Percentiles rank a stretch among this genome's conserved stretches.
These are phyloP conservation scores for Pichia sp. DNA, from an alignment of 1,139 yeast genomes.

Conservation along the genomic window DNA sequence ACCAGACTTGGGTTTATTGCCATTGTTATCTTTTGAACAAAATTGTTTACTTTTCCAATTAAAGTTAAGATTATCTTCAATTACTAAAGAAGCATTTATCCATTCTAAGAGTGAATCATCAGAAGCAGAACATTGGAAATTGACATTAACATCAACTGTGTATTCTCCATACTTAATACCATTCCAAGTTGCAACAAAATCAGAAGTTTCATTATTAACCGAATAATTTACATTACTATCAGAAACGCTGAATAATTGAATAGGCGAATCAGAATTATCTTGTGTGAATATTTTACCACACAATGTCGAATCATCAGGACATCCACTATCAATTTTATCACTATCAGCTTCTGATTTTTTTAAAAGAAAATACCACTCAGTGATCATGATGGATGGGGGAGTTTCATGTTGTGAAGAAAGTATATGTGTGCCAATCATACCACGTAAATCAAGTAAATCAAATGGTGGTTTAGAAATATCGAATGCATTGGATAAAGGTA, in stretches of 20 bases:
- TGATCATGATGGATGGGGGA: constrained; percentile 67
- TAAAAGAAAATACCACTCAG: constrained; percentile 64
- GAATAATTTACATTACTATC: constrained; percentile 33
- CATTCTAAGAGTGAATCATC: constrained; percentile 35
- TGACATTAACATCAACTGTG: constrained; percentile 43
- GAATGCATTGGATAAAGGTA: not conserved
- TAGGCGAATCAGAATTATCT: constrained; percentile 36
- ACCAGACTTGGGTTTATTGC: constrained; percentile 22
- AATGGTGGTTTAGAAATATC: constrained; percentile 6
- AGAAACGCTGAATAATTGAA: constrained; percentile 49
- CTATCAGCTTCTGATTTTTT: constrained; percentile 18
- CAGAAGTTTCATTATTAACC: constrained; percentile 21
- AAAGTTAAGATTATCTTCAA: constrained; percentile 29
- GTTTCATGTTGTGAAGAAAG: constrained; percentile 32
- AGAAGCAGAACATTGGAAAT: constrained; percentile 40
- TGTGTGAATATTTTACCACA: constrained; percentile 55
- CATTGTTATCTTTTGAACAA: constrained; percentile 30
- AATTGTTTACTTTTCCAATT: constrained; percentile 28
- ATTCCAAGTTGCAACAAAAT: constrained; percentile 38
- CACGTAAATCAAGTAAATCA: constrained; percentile 17
- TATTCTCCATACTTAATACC: constrained; percentile 71
- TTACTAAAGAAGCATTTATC: constrained; percentile 27
- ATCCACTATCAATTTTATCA: constrained; percentile 34
- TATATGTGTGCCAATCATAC: constrained; percentile 16
- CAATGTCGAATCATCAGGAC: constrained; percentile 64